These are phyloP conservation scores for Scedosporium aurantiacum DNA, from an alignment of 2,329 filamentous ascomycete genomes.

Conservation along the genomic window DNA sequence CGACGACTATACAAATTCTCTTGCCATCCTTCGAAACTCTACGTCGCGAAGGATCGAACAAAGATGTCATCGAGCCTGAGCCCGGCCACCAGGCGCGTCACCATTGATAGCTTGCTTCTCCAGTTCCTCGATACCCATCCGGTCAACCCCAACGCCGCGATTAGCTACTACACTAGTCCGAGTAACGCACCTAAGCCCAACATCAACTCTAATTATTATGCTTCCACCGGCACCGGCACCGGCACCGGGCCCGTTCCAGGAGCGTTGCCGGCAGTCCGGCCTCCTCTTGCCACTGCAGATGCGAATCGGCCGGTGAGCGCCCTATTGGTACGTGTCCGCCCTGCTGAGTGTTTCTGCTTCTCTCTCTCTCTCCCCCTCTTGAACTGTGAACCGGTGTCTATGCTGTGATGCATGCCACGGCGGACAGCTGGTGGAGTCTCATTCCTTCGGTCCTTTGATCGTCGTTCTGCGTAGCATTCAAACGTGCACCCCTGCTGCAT, in stretches of 20 bases:
- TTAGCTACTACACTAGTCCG: not conserved
- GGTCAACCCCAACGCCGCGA: not conserved
- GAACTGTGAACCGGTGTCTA: not conserved
- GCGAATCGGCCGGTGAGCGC: not conserved
- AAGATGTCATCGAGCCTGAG: not conserved
- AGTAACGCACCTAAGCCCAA: not conserved
- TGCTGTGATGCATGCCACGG: not conserved
- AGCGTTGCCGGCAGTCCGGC: not conserved
- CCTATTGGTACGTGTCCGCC: not conserved
- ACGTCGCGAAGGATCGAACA: not conserved
- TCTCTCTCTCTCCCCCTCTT: not conserved
- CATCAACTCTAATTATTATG: not conserved
- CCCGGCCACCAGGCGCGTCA: not conserved
- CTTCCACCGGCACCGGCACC: not conserved
- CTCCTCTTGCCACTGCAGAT: not conserved
- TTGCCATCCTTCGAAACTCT: not conserved
- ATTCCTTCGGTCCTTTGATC: not conserved
- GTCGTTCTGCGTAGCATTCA: not conserved
- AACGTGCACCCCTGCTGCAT: not conserved
- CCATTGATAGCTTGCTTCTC: conserved; percentile 3
- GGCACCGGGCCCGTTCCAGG: not conserved
- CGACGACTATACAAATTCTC: not conserved
- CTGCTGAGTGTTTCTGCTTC: not conserved
- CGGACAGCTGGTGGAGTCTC: not conserved
- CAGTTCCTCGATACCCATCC: conserved; percentile 3